A percentile compares a stretch with the other conserved stretches of the same genome.
Conservation (phyloP, 768 basidiomycete species). For the Cytidiella melzeri region DNA sequence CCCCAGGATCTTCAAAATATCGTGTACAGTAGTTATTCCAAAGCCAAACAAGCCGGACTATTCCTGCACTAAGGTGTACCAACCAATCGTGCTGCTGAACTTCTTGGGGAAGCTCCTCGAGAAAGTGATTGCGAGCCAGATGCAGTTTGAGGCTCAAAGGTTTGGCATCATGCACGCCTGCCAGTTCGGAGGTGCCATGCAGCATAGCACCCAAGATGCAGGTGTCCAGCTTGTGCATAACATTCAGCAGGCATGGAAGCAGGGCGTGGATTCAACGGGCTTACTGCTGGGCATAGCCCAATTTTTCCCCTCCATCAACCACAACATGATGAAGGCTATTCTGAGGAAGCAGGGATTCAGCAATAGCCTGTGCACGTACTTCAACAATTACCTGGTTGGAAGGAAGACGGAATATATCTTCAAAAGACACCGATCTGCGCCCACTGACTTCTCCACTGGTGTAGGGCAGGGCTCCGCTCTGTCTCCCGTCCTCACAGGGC, state of each 20-base stretch:
- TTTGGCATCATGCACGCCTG: conserved; percentile 15
- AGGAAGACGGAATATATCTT: conserved; percentile 9
- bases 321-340: conserved; percentile 8
- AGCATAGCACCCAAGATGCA: too few relatives aligned
- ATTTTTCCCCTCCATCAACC: too few relatives aligned
- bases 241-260: too few relatives aligned
- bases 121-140: too few relatives aligned
- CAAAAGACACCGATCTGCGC: not conserved
- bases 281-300: conserved; percentile 16
- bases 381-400: conserved; percentile 9
- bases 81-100: too few relatives aligned
- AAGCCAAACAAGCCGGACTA: conserved; percentile 22
- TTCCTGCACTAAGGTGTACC: conserved; percentile 18
- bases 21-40: too few relatives aligned
- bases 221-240: too few relatives aligned
- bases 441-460: conserved; percentile 1
- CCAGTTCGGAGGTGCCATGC: conserved; percentile 18
- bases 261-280: conserved; percentile 5
- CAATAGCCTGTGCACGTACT: conserved; percentile 5
- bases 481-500: too few relatives aligned
- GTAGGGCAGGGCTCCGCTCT: conserved; percentile 16
- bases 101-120: too few relatives aligned
- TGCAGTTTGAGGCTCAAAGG: too few relatives aligned
- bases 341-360: too few relatives aligned
- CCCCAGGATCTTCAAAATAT: conserved; percentile 12